Evolutionary conservation across 345 rosid genomes (phyloP), one percentile per base, ranked within the genome.

Genomic region (Adansonia digitata): DNA sequence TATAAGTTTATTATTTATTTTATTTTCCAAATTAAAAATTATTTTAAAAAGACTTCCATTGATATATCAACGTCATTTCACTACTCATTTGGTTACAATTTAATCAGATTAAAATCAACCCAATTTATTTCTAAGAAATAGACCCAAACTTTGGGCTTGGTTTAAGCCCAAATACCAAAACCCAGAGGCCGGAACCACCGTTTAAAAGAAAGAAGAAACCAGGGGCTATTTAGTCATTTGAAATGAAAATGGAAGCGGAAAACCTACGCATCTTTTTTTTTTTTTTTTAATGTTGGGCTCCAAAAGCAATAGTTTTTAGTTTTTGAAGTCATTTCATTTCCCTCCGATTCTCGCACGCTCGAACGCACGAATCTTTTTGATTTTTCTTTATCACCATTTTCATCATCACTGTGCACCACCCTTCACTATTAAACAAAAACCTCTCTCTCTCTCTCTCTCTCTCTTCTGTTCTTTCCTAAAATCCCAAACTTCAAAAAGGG

Each of bases 301-400:
- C 34, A 1, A 31, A 31, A 31, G n/a, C 3, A 31, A 31, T 31
- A 31, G 3, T n/a, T 31, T 31, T 31, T 31, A 37, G 39, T 37
- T 57, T 57, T 57, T 57, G 62, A 57, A 57, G 62, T 26, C 62
- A 26, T 11, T 22, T 57, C 17, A 72, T 81, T 81, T 81, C 86
- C 86, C 84, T 81, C 86, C 81, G 81, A 68, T 64, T 81, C 64
- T 51, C 56, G 63, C 77, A 29, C 57, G 51, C 39, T 4, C 35
- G 62, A 17, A 57, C 60, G 24, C 48, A 24, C 26, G 3, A 22
- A 5, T 49, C 20, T 4, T 45, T 55, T 34, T 20, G 8, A 24
- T 63, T 72, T 66, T 52, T 6, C 39, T 78, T 46, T 37, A 9
- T 1, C 69, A 53, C 22, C 61, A 24, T 39, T 15, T 2, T 20